Percentiles rank a stretch among this genome's conserved stretches.
Conservation (phyloP, 352 stramenopile genomes). For the Plasmopara muralis region DNA sequence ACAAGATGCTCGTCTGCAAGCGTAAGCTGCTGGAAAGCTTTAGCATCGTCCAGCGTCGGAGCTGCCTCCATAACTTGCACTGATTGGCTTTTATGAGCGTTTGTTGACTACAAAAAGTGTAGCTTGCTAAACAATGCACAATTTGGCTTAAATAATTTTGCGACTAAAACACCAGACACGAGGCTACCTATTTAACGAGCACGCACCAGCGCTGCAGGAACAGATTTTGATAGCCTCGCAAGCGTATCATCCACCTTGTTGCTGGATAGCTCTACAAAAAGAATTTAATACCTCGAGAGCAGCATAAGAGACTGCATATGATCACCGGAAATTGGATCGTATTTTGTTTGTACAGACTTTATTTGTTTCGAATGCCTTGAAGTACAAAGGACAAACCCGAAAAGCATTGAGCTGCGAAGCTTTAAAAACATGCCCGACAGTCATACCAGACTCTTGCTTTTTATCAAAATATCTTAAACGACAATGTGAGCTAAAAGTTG, state of each 20-base stretch:
- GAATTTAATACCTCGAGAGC: no score
- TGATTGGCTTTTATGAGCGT: constrained; percentile 6
- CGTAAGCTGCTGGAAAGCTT: constrained; percentile 22
- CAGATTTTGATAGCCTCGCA: no score
- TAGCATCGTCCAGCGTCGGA: constrained; percentile 16
- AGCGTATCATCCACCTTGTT: no score
- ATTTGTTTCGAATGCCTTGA: no score
- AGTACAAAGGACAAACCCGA: no score
- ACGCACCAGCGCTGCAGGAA: no score
- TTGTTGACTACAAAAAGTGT: not conserved
- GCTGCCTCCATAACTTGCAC: constrained; percentile 17
- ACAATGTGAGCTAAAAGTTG: not conserved
- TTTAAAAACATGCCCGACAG: not conserved
- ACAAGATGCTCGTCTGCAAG: constrained; percentile 42
- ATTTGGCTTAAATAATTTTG: not conserved
- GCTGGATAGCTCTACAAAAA: no score
- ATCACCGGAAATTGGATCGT: no score
- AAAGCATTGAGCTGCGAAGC: no score
- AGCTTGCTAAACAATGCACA: not conserved
- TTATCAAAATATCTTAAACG: not conserved
- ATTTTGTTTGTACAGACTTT: no score
- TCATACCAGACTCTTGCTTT: not conserved
- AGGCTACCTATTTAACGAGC: no score
- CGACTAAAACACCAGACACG: not conserved
- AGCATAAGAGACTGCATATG: no score